Evolutionary conservation across 306 rosid genomes (phyloP), one percentile per base, ranked within the genome.

Genomic region (Alnus rubra): DNA sequence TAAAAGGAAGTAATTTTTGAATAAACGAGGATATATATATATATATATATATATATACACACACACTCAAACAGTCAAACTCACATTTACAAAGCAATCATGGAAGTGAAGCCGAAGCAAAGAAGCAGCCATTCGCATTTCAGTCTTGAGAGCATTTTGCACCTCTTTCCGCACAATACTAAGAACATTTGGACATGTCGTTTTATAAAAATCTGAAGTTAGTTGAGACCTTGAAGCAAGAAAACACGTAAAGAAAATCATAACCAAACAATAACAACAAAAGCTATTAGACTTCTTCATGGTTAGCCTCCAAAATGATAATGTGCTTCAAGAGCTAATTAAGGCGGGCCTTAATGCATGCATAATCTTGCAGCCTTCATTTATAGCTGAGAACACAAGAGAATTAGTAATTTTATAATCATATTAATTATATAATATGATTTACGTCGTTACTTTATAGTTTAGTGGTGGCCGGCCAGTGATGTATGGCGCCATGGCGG

Each of bases 81-180:
- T 88, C 69, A 94, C 98, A 8, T 89, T 91, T 5, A 94, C 97
- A 83, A 92, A 94, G 89, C 98, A 94, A 78, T 94, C 97, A 73
- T 94, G 98, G 79, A 94, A 92, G 79, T 94, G 98, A 72, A 94
- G 94, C 12, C 98, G 97, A 81, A 91, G 79, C 88, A 94, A 84
- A 30, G 98, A 95, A 72, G 89, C 98, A 12, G 88, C 98, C 98
- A 92, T 95, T 76, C 98, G 71, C 88, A 75, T 90, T 76, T 95
- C 98, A 51, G 42, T 78, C 74, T 74, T 82, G 28, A 95, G 15
- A 48, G 98, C 98, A 18, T 71, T 88, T 51, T 19, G 33, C 54
- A 92, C 90, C 78, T 84, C 92, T 64, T 11, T 84, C n/a, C 94
- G 86, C 18, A 95, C 92, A 28, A 92, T 83, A 79, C 55, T 56